Base-by-base conservation (phyloP, 208 protist genomes). In the Leishmania arabica region DNA sequence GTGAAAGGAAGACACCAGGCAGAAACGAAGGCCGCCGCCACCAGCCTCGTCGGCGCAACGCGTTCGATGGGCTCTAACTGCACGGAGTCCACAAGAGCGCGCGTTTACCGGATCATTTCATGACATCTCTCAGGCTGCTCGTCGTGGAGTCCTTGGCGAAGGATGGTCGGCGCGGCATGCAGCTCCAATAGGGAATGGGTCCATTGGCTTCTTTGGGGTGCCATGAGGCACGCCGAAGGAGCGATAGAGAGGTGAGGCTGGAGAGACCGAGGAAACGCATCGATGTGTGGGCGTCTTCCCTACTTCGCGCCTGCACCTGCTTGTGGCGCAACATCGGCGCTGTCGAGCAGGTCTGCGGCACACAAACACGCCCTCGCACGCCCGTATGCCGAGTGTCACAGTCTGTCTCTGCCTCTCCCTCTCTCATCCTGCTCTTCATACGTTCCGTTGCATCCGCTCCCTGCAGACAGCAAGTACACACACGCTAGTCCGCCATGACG, bases 401-500 rank as follows among this genome's bases (percentile, higher is more conserved):
- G 24, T 0, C 60, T 37, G 6, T n/a, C 62, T 40, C 31, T 40
- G 4, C 31, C 31, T 24, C 62, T n/a, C 31, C 17, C 62, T 15
- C 31, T 42, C 21, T 68, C 31, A 0, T 31, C 15, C 31, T 6
- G 9, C 11, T 40, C 8, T 40, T 40, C 8, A n/a, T 19, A 3
- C 24, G 21, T 7, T 62, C 56, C 24, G 5, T 31, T 62, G 6
- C 9, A 7, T 37, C 3, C 54, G 1, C 9, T 68, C 15, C 62
- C 8, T n/a, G 40, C 15, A 53, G 42, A 53, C 24, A 31, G 3
- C 2, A 1, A 72, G 24, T 51, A 53, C 68, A 51, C 72, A 54
- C 17, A 54, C 42, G 27, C 7, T 42, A 58, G 47, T 45, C 31
- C 31, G 7, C 42, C 47, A 97, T 97, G 96, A 97, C 94, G 0